phyloP scores from a whole-genome alignment of 768 basidiomycete genomes.

The Kwoniella mangroviensis region DNA sequence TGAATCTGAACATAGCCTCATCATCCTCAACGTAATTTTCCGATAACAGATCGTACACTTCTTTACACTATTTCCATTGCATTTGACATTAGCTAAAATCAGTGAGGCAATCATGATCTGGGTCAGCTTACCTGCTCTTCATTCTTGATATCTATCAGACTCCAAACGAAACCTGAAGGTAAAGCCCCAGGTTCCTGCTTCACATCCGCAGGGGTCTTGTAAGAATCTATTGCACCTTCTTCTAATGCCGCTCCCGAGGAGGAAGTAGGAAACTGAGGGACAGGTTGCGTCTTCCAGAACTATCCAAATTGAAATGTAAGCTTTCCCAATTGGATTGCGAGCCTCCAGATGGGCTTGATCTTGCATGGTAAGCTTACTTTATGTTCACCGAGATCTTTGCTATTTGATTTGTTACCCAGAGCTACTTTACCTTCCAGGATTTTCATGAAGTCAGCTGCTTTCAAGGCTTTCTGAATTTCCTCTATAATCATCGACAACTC shows the following conservation, averaged over 20 bases:
- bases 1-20: conserved; percentile 93
- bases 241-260: conserved; percentile 60
- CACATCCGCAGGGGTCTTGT: conserved; percentile 75
- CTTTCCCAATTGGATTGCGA: background rate
- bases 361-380: conserved; percentile 65
- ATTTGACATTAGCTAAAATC: background rate
- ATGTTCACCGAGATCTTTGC: conserved; percentile 82
- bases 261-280: conserved; percentile 64
- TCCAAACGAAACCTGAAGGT: conserved; percentile 93
- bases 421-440: conserved; percentile 80
- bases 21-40: conserved; percentile 96
- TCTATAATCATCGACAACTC: conserved; percentile 54
- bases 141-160: conserved; percentile 75
- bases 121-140: conserved; percentile 66
- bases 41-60: conserved; percentile 88
- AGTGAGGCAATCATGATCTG: background rate
- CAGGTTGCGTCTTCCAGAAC: conserved; percentile 99
- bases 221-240: conserved; percentile 88
- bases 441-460: conserved; percentile 83
- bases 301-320: conserved; percentile 25
- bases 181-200: conserved; percentile 85
- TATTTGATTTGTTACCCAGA: conserved; percentile 69
- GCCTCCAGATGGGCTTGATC: background rate
- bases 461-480: conserved; percentile 70
- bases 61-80: conserved; percentile 69